Evolutionary conservation across 73 alveolate genomes (phyloP).

Genomic region (Paramecium octaurelia): DNA sequence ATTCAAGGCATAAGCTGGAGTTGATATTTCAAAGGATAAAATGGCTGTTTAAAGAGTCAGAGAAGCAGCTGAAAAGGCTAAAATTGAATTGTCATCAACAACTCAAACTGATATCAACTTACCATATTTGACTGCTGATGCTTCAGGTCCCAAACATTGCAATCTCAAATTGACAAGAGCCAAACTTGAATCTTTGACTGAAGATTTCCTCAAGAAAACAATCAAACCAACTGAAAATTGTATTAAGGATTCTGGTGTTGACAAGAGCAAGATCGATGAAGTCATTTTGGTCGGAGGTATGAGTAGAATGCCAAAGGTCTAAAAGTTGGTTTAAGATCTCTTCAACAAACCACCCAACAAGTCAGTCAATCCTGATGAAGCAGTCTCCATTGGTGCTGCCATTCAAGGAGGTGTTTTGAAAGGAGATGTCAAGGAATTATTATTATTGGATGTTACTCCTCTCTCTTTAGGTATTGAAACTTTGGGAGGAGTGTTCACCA

Average conservation of each 20-base stretch:
- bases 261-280: constrained; percentile 90
- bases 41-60: constrained; percentile 89
- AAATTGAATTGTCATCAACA: constrained; percentile 88
- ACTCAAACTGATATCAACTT: constrained; percentile 86
- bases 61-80: constrained; percentile 96
- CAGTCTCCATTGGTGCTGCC: constrained; percentile 99
- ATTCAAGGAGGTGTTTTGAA: constrained; percentile 94
- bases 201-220: constrained; percentile 73
- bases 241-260: constrained; percentile 89
- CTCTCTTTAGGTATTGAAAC: constrained; percentile 96
- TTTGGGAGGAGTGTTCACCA: constrained; percentile 94
- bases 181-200: constrained; percentile 74
- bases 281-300: constrained; percentile 97
- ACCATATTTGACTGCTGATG: constrained; percentile 90
- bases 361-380: constrained; percentile 96
- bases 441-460: constrained; percentile 97
- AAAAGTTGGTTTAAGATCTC: constrained; percentile 84
- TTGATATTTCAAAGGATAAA: constrained; percentile 86
- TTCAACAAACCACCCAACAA: constrained; percentile 79
- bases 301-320: constrained; percentile 97
- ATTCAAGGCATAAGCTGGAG: constrained; percentile 81
- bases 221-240: constrained; percentile 83
- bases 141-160: constrained; percentile 94
- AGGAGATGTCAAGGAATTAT: constrained; percentile 90
- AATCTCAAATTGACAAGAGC: constrained; percentile 86